These are phyloP conservation scores for Pyricularia grisea DNA, from an alignment of 2,329 filamentous ascomycete species.

Conservation along the genomic window DNA sequence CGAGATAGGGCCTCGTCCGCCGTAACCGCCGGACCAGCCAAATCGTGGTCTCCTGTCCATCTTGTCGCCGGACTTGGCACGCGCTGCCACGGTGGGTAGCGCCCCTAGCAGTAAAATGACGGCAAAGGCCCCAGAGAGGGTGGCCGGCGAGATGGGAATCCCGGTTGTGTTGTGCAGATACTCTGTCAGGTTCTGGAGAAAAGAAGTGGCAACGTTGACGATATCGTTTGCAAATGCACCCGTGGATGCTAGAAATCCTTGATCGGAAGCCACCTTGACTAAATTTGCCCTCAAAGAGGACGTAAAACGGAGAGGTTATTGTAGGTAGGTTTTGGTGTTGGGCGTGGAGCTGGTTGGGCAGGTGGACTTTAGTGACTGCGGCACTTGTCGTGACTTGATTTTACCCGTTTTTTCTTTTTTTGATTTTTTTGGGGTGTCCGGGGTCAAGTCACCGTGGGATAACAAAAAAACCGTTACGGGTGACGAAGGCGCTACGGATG, in stretches of 20 bases:
- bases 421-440: background rate
- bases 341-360: background rate
- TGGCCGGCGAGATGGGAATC: constrained; percentile 29
- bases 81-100: constrained; percentile 24
- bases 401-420: background rate
- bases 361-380: background rate
- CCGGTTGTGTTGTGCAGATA: constrained; percentile 42
- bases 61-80: constrained; percentile 2
- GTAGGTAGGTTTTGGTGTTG: background rate
- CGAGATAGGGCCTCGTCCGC: constrained; percentile 24
- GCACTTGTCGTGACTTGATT: background rate
- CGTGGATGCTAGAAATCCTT: constrained; percentile 48
- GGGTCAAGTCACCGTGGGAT: background rate
- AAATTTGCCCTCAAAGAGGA: constrained; percentile 23
- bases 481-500: background rate
- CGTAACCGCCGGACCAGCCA: constrained; percentile 31
- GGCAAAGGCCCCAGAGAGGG: constrained; percentile 41
- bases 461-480: background rate
- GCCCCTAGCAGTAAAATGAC: constrained; percentile 37
- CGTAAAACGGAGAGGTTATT: constrained; percentile 13
- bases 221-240: constrained; percentile 42
- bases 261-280: constrained; percentile 55
- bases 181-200: constrained; percentile 29
- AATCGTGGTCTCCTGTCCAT: constrained; percentile 27
- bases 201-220: constrained; percentile 42